Conservation (phyloP, 2,329 filamentous ascomycete genomes). For the Rhinocladiella similis region DNA sequence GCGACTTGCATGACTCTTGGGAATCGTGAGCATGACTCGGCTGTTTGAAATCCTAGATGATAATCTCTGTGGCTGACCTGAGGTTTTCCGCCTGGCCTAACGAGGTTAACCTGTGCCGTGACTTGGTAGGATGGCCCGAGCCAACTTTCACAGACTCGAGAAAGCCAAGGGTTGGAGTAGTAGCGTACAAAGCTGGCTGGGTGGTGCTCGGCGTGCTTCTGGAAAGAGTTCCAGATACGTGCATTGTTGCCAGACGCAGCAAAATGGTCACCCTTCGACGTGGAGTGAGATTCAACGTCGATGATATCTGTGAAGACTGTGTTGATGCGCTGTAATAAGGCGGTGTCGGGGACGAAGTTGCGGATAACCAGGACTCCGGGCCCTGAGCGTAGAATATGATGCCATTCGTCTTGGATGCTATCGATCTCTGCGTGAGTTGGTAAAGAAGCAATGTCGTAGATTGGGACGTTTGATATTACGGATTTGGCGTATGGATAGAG, state of each 20-base stretch:
- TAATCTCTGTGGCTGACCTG: slow-evolving; percentile 64
- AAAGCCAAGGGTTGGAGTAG: slow-evolving; percentile 62
- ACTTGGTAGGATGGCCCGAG: slow-evolving; percentile 61
- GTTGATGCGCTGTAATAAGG: slow-evolving; percentile 50
- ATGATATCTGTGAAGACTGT: slow-evolving; percentile 52
- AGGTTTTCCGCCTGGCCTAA: slow-evolving; percentile 58
- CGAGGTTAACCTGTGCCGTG: slow-evolving; percentile 64
- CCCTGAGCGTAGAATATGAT: slow-evolving; percentile 56
- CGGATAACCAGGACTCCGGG: slow-evolving; percentile 62
- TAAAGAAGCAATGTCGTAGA: slow-evolving; percentile 50
- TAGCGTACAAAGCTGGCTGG: slow-evolving; percentile 57
- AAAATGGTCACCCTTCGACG: slow-evolving; percentile 59
- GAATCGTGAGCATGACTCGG: slow-evolving; percentile 47
- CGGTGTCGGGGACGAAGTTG: slow-evolving; percentile 48
- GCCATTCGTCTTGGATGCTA: slow-evolving; percentile 61
- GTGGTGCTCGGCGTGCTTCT: slow-evolving; percentile 58
- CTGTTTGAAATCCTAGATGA: slow-evolving; percentile 63
- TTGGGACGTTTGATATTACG: slow-evolving; percentile 54
- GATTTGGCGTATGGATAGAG: slow-evolving; percentile 51
- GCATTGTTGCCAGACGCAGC: slow-evolving; percentile 57
- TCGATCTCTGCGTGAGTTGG: slow-evolving; percentile 32
- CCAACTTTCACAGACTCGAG: slow-evolving; percentile 55
- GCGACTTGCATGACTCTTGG: slow-evolving; percentile 56
- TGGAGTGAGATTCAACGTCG: slow-evolving; percentile 39
- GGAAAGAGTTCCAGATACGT: slow-evolving; percentile 67